Conservation (phyloP, 2,329 filamentous ascomycete genomes). For the Ophiosphaerella herpotricha region DNA sequence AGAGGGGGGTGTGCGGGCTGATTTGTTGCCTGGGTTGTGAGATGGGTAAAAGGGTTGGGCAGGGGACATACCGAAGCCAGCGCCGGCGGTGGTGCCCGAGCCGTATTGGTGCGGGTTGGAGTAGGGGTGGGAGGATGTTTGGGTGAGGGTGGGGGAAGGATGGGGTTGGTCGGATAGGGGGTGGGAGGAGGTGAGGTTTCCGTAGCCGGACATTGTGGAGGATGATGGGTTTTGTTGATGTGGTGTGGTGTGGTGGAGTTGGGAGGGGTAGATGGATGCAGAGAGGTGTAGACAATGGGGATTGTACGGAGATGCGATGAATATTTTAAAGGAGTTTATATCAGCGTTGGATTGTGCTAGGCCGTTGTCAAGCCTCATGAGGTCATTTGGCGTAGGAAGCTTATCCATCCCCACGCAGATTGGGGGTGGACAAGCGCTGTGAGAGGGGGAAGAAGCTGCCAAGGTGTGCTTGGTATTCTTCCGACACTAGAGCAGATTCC, state of each 20-base stretch:
- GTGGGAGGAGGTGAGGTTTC: slow-evolving; percentile 37
- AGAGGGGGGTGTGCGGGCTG: slow-evolving; percentile 12
- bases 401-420: slow-evolving; percentile 16
- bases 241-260: too few relatives aligned
- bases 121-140: slow-evolving; percentile 20
- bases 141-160: neutral
- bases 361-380: slow-evolving; percentile 28
- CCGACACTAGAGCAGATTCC: neutral
- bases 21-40: slow-evolving; percentile 39
- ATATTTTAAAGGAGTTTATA: neutral
- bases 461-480: slow-evolving; percentile 27
- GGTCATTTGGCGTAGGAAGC: slow-evolving; percentile 28
- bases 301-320: too few relatives aligned
- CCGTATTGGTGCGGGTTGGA: slow-evolving; percentile 37
- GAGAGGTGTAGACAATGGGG: too few relatives aligned
- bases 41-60: neutral
- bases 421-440: slow-evolving; percentile 10
- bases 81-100: slow-evolving; percentile 38
- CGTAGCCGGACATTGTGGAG: slow-evolving; percentile 41
- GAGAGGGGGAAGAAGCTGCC: slow-evolving; percentile 26
- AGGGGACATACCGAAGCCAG: slow-evolving; percentile 31
- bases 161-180: neutral
- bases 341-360: neutral
- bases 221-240: neutral
- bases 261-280: too few relatives aligned